These are phyloP conservation scores for Hymenoscyphus scutula DNA, from an alignment of 2,329 filamentous ascomycete genomes.

Conservation along the genomic window DNA sequence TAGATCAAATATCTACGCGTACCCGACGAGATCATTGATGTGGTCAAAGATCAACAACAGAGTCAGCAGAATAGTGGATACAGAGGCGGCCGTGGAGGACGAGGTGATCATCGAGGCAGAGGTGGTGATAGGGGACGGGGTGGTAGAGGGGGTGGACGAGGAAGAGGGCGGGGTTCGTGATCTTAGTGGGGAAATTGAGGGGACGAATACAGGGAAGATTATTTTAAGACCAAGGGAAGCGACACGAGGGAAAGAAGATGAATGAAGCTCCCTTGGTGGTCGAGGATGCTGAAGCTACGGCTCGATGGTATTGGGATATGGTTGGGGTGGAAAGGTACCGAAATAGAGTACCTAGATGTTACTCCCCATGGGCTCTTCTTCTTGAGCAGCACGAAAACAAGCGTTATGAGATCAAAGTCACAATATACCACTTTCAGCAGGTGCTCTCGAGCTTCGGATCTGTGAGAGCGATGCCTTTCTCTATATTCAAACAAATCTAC, in stretches of 20 bases:
- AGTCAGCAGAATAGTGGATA: slow-evolving; percentile 44
- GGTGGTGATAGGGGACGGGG: slow-evolving; percentile 45
- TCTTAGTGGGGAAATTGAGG: not conserved
- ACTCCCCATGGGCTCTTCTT: not conserved
- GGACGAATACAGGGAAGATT: not conserved
- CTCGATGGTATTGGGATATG: not conserved
- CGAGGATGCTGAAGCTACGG: not conserved
- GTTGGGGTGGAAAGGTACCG: not conserved
- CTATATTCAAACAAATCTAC: no score
- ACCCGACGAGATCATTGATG: slow-evolving; percentile 92
- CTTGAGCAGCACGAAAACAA: not conserved
- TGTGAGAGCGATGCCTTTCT: no score
- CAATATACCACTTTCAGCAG: not conserved
- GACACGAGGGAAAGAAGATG: not conserved
- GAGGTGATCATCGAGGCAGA: slow-evolving; percentile 53
- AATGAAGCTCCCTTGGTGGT: not conserved
- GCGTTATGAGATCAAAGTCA: not conserved
- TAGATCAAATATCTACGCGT: slow-evolving; percentile 96
- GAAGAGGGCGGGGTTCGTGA: slow-evolving; percentile 32
- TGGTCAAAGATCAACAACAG: slow-evolving; percentile 82
- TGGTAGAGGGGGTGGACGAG: slow-evolving; percentile 32
- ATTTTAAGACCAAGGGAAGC: not conserved
- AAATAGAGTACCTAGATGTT: not conserved
- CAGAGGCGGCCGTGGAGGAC: slow-evolving; percentile 60
- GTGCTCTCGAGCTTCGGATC: no score